Evolutionary conservation across 2,329 filamentous ascomycete species (phyloP), one percentile per base, ranked within the genome.

Genomic region (Hymenoscyphus salicellus): DNA sequence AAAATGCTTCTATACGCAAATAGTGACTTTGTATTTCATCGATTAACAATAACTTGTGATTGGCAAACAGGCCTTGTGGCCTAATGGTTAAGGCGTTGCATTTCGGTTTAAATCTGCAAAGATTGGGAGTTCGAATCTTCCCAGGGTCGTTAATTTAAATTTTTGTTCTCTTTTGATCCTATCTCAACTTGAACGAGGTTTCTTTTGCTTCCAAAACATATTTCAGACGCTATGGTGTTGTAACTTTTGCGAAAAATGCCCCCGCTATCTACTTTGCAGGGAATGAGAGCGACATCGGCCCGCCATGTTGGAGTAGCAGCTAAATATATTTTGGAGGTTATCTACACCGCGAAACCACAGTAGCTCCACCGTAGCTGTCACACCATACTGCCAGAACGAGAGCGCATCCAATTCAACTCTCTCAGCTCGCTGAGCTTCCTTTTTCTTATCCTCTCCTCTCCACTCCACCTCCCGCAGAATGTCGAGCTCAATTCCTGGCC

Each of bases 401-500:
- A 46, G 32, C n/a, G 5, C 17, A 30, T 30, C 33, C 33, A 46
- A 16, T 26, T 38, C 55, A 38, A 20, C 5, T 26, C 11, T 11
- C 17, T 38, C 32, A n/a, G 30, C 28, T 36, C 32, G n/a, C 36
- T 11, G 32, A 52, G 17, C 55, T 58, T 59, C 52, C 36, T 33
- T 20, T 17, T 52, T 16, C 26, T 61, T 2, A 43, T 20, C 10
- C 36, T 20, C 5, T 23, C 16, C 41, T 26, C 52, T 20, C 55
- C 28, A 17, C 32, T 23, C 33, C 32, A 26, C 49, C 32, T 14
- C 33, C 11, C 16, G 32, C 64, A 66, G 46, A 43, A 89, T 90
- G 87, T 89, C 87, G 64, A 81, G 87, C 65, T 89, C 87, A 28
- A 78, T 89, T 36, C 86, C 86, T 58, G 87, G 87, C 65, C 79